Conservation (phyloP, 805 yeast genomes). For the Ogataea nitratoaversa region DNA sequence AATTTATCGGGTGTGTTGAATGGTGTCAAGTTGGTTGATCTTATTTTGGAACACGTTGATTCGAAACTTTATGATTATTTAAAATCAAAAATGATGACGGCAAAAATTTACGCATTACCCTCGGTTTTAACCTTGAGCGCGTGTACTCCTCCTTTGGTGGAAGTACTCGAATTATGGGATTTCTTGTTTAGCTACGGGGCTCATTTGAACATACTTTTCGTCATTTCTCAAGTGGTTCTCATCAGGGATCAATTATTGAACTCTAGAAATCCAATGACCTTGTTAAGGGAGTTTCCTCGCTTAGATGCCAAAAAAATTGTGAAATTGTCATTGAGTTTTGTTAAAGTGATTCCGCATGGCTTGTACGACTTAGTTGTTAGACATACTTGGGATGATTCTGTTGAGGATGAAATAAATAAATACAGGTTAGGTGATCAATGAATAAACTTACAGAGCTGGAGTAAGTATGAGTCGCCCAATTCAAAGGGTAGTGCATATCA, state of each 20-base stretch:
- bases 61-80: conserved; percentile 59
- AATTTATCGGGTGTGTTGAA: conserved; percentile 78
- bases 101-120: conserved; percentile 84
- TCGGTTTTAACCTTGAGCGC: conserved; percentile 81
- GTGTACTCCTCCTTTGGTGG: conserved; percentile 78
- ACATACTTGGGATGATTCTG: conserved; percentile 53
- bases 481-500: too few relatives aligned
- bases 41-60: conserved; percentile 67
- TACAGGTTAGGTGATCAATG: too few relatives aligned
- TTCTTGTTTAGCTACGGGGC: conserved; percentile 87
- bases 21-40: conserved; percentile 70
- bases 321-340: conserved; percentile 72
- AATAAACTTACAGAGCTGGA: too few relatives aligned
- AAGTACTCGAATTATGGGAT: conserved; percentile 82
- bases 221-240: conserved; percentile 76
- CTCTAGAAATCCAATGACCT: conserved; percentile 66
- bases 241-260: conserved; percentile 60
- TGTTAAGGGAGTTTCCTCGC: conserved; percentile 67
- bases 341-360: conserved; percentile 65
- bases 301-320: conserved; percentile 72
- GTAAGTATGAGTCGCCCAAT: too few relatives aligned
- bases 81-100: conserved; percentile 62
- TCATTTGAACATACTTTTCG: conserved; percentile 78
- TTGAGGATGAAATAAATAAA: conserved; percentile 23
- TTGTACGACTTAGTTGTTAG: conserved; percentile 60